Base-by-base conservation (phyloP, 495 filamentous ascomycete species). In the Astrocystis sublimbata region DNA sequence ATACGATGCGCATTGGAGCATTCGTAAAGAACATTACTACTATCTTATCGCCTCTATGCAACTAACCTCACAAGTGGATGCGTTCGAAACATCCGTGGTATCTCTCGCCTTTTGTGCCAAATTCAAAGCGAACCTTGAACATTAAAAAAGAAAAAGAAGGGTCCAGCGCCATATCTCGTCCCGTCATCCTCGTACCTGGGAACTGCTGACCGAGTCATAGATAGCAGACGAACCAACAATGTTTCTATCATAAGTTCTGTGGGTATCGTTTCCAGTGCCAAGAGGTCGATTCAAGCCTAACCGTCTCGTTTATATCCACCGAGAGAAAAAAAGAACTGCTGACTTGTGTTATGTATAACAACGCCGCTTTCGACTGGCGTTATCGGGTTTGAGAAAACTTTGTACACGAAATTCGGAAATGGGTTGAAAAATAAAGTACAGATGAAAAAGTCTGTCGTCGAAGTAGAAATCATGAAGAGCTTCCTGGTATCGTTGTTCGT, bases 361-460 rank as follows among this genome's bases (percentile, higher is more conserved):
- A 38, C 45, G 43, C 31, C 45, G 31, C 12, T 15, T 41, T 28
- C 3, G 30, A 33, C 17, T 19, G 15, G 57, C 23, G 23, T 13
- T 40, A 10, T 15, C n/a, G 42, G 5, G 49, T 31, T 26, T 1
- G 23, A 60, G n/a, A n/a, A n/a, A n/a, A n/a, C 49, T 50, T 50
- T 60, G 57, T 60, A 60, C 57, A 60, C 17, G 17, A 35, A 60
- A 60, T 15, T 24, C 9, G n/a, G 41, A 15, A 60, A 50, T 8
- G 4, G 7, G 28, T 28, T n/a, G 15, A 15, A 60, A 50, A 3
- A 7, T 26, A 28, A 23, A 41, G 23, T 41, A 43, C 7, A 40
- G 31, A 31, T 30, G 31, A 50, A 15, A 50, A 24, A n/a, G n/a
- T n/a, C n/a, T n/a, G 28, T 15, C 23, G 10, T 45, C 40, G 26